phyloP scores from a whole-genome alignment of 495 filamentous ascomycete genomes.

The Daldinia decipiens region DNA sequence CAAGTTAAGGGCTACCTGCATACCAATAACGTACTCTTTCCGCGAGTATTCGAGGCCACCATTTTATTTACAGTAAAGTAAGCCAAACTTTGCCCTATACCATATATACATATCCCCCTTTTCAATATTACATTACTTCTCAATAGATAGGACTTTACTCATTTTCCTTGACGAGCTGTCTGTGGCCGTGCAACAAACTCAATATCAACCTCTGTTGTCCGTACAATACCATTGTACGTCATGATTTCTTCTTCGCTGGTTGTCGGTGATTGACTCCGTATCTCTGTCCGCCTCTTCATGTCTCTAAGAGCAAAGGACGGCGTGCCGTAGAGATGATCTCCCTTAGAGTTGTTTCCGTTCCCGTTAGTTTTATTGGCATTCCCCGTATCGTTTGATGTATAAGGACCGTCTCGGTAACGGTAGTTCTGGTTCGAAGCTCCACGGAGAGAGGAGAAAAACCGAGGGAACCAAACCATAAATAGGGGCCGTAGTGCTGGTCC shows the following conservation, averaged over 20 bases:
- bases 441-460: slow-evolving; percentile 44
- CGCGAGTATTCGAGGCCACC: not conserved
- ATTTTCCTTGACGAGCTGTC: slow-evolving; percentile 9
- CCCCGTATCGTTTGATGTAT: slow-evolving; percentile 27
- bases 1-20: not conserved
- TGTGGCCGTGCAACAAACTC: slow-evolving; percentile 30
- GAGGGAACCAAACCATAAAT: slow-evolving; percentile 56
- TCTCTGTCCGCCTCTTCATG: slow-evolving; percentile 48
- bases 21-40: not conserved
- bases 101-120: slow-evolving; percentile 1
- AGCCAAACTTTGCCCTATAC: slow-evolving; percentile 4
- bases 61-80: slow-evolving; percentile 20
- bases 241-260: slow-evolving; percentile 57
- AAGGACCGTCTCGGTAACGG: slow-evolving; percentile 28
- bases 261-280: slow-evolving; percentile 51
- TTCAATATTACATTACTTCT: slow-evolving; percentile 19
- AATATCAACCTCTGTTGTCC: slow-evolving; percentile 52
- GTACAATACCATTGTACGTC: slow-evolving; percentile 57
- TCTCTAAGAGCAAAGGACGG: slow-evolving; percentile 46
- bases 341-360: slow-evolving; percentile 21
- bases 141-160: not conserved
- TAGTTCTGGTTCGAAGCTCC: slow-evolving; percentile 37
- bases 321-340: slow-evolving; percentile 29
- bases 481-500: slow-evolving; percentile 56
- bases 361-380: slow-evolving; percentile 35